These are phyloP conservation scores for Lantana camara DNA, from an alignment of 257 asterid species.

Conservation along the genomic window DNA sequence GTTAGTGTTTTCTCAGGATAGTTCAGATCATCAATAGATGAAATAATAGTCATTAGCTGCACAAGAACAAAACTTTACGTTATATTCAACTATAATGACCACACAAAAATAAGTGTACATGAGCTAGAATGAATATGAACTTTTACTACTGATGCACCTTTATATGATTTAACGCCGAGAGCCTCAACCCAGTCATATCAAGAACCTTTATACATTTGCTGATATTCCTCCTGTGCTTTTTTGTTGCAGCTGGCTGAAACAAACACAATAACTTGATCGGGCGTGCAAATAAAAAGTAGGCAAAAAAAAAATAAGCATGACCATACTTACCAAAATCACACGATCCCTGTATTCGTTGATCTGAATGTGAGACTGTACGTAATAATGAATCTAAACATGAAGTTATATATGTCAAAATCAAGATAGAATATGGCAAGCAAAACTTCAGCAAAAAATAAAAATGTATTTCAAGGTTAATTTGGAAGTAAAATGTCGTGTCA, in stretches of 20 bases:
- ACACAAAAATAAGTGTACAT: neutral
- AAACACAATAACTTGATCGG: conserved; percentile 20
- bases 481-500: neutral
- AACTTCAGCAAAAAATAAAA: neutral
- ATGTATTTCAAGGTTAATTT: conserved; percentile 8
- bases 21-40: conserved; percentile 75
- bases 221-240: conserved; percentile 51
- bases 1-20: conserved; percentile 74
- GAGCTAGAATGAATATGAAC: conserved; percentile 15
- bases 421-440: neutral
- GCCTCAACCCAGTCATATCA: conserved; percentile 78
- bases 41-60: conserved; percentile 67
- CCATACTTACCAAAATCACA: conserved; percentile 61
- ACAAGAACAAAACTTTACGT: conserved; percentile 20
- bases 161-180: conserved; percentile 64
- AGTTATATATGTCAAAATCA: conserved; percentile 19
- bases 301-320: conserved; percentile 2
- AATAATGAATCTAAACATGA: conserved; percentile 64
- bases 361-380: conserved; percentile 82
- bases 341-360: conserved; percentile 82
- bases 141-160: conserved; percentile 48
- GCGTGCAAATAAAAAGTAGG: conserved; percentile 1
- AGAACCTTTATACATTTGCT: conserved; percentile 65
- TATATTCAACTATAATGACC: neutral
- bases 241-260: conserved; percentile 58